Evolutionary conservation across 2,329 filamentous ascomycete genomes (phyloP), one percentile per base, ranked within the genome.

Genomic region (Aspergillus fischeri): DNA sequence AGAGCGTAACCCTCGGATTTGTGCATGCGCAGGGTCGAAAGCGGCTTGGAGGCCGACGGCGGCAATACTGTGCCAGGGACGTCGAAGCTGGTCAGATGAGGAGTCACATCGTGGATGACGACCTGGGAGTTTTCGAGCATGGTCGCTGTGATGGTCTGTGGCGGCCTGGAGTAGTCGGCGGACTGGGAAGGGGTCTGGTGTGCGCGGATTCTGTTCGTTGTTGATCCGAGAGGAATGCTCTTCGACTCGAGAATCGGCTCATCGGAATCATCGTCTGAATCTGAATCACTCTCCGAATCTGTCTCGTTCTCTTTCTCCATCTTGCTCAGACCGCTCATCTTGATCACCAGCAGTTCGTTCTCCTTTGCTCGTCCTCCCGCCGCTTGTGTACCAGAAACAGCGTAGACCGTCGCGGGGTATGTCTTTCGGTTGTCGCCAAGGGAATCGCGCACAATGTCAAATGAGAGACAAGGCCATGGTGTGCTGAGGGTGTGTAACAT

Each of bases 321-420:
- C 71, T 87, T 88, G 71, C 90, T 91, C 61, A 99, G 80, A 17
- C 92, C 90, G 70, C 92, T 96, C 73, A 99, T 87, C 79, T 97
- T 97, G 85, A 97, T 91, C 42, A 97, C 87, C 86, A 97, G 88
- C 69, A 99, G 80, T 76, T 95, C 87, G 75, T 99, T 99, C 70
- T 99, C 94, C 73, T 86, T 88, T 51, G 88, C 82, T 64, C 86
- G 83, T 51, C 81, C 80, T 57, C 78, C 80, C 67, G 93, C 92
- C 42, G 94, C 94, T 79, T 99, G 94, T 11, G 94, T 99, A 59
- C 94, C 94, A 20, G 92, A 88, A 32, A 97, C 92, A 10, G 92
- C 89, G 78, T 97, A 99, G 78, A 97, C 88, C 58, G 93, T 97
- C 52, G 92, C 91, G 27, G 94, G 94, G 76, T 95, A 99, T n/a